Evolutionary conservation across 2,329 filamentous ascomycete species (phyloP).

Genomic region (Sodiomyces alkalinus): DNA sequence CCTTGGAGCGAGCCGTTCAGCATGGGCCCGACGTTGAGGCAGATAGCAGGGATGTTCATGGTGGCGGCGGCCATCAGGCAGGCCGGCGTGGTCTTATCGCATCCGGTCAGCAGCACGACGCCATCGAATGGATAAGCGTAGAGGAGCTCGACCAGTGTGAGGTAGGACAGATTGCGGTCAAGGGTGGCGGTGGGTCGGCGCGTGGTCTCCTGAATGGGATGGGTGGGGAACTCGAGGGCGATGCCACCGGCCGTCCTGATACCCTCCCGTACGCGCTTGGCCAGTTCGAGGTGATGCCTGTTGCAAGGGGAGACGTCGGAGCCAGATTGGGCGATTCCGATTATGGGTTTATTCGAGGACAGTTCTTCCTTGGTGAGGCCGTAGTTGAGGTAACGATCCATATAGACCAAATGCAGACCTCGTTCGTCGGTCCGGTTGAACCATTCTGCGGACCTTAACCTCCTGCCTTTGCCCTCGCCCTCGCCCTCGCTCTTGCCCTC

Average conservation of each 20-base stretch:
- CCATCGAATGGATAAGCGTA: constrained; percentile 32
- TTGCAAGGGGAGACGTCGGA: constrained; percentile 35
- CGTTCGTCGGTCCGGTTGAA: constrained; percentile 6
- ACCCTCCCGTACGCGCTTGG: constrained; percentile 32
- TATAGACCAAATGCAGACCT: constrained; percentile 24
- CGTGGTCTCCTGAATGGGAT: constrained; percentile 33
- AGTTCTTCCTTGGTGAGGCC: constrained; percentile 32
- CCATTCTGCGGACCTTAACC: constrained; percentile 7
- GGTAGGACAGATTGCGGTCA: constrained; percentile 32
- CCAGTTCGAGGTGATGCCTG: constrained; percentile 30
- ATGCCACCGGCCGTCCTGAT: constrained; percentile 32
- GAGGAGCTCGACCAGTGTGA: constrained; percentile 30
- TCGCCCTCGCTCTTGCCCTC: too few species aligned
- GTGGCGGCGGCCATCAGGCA: constrained; percentile 35
- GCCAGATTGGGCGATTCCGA: constrained; percentile 35
- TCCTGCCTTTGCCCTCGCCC: not conserved
- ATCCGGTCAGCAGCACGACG: constrained; percentile 33
- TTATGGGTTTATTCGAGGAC: constrained; percentile 31
- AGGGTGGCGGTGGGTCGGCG: constrained; percentile 31
- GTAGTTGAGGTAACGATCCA: constrained; percentile 34
- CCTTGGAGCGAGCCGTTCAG: constrained; percentile 29
- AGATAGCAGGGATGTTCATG: constrained; percentile 34
- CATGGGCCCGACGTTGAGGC: constrained; percentile 37
- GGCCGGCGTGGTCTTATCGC: constrained; percentile 36
- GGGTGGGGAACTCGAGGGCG: constrained; percentile 34